Conservation (phyloP, 2,329 filamentous ascomycete species). For the Sordariomycetes sp. region DNA sequence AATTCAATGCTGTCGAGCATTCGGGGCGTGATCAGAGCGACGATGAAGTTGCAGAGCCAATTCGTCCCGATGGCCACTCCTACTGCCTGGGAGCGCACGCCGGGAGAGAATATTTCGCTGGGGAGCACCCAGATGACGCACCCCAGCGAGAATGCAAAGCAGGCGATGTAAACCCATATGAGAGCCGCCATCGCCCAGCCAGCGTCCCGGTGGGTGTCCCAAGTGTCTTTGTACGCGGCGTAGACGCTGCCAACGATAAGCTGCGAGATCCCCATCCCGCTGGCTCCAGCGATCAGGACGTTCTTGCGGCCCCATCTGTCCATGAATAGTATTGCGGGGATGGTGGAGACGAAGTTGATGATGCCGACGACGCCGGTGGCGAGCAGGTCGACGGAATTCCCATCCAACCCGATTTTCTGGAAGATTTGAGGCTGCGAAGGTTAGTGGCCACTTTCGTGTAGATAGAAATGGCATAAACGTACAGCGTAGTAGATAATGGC, state of each 20-base stretch:
- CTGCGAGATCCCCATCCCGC: constrained; percentile 15
- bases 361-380: constrained; percentile 20
- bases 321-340: constrained; percentile 11
- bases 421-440: constrained; percentile 38
- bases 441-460: too few relatives aligned
- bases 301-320: constrained; percentile 15
- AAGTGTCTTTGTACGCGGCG: constrained; percentile 12
- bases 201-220: constrained; percentile 13
- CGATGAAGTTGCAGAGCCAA: constrained; percentile 8
- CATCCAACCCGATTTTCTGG: constrained; percentile 36
- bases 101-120: constrained; percentile 51
- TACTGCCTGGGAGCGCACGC: constrained; percentile 52
- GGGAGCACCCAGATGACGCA: constrained; percentile 36
- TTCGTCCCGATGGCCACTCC: constrained; percentile 12
- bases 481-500: constrained; percentile 42
- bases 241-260: constrained; percentile 16
- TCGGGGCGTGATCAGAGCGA: constrained; percentile 7
- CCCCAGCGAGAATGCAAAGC: constrained; percentile 49
- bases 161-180: constrained; percentile 40
- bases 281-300: constrained; percentile 14
- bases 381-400: constrained; percentile 17
- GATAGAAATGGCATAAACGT: too few relatives aligned
- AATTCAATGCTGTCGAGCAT: constrained; percentile 7
- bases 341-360: constrained; percentile 12
- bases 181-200: constrained; percentile 17